Base-by-base conservation (phyloP, 805 yeast species). In the Saccharomycopsis sp. region DNA sequence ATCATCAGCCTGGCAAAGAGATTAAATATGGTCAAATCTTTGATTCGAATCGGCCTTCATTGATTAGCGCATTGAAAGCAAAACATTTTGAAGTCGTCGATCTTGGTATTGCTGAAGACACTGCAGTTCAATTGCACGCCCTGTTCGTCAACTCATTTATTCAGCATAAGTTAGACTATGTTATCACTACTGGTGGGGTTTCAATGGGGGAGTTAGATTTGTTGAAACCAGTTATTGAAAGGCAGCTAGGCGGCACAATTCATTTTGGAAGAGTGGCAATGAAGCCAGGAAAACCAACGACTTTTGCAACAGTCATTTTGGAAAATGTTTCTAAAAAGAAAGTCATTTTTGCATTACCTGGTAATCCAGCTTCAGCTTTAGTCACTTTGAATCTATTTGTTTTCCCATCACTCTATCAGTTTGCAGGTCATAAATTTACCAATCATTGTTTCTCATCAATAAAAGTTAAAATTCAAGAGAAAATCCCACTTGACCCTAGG, bases 251-350 rank as follows among this genome's bases (percentile, higher is more conserved):
- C 0, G 79, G 77, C 1, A 53, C 48, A 0, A 69, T 74, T 29
- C 75, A 72, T 48, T 74, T 74, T 54, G 80, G 80, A 4, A 57
- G 79, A 34, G 77, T 74, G 4, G 66, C 66, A n/a, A 74, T 74
- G 77, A 74, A 74, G 51, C 80, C 80, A 1, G 80, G 80, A 0
- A 74, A 74, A 50, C 80, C 80, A 2, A 70, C 77, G 1, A 74
- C 80, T 1, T 74, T 73, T 61, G 79, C 78, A 0, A 71, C 77
- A 0, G 45, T 65, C 8, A 52, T 47, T 11, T 31, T 47, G 8
- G 53, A 47, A 9, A 31, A 46, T 13, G 44, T 49, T 7, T 54
- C 54, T 2, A 36, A 19, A 4, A 54, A 33, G 4, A 68, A 61
- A 42, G 54, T 62, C 3, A 63, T 74, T 1, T 70, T 74, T 58